These are phyloP conservation scores for Laetiporus sulphureus DNA, from an alignment of 1,284 basidiomycete genomes.

Conservation along the genomic window DNA sequence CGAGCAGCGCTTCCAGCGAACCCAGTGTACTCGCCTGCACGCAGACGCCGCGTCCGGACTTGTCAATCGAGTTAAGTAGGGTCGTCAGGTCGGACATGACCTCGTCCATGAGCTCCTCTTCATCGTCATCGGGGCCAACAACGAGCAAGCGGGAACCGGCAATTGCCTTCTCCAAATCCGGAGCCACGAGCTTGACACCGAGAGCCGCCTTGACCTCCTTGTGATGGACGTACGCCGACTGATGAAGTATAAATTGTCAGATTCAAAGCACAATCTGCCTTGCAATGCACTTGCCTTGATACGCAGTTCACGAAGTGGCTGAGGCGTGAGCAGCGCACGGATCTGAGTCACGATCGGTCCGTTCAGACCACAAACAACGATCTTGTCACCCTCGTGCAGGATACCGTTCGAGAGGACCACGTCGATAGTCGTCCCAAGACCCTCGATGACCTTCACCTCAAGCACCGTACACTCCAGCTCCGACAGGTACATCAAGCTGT, in stretches of 20 bases:
- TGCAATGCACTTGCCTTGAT: conserved; percentile 64
- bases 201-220: conserved; percentile 97
- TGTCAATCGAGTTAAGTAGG: conserved; percentile 88
- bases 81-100: conserved; percentile 96
- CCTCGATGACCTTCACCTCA: conserved; percentile 99
- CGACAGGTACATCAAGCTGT: conserved; percentile 96
- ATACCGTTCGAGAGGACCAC: conserved; percentile 96
- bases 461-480: conserved; percentile 99
- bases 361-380: conserved; percentile 96
- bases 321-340: conserved; percentile 91
- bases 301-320: conserved; percentile 93
- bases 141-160: conserved; percentile 94
- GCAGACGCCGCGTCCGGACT: conserved; percentile 92
- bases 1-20: conserved; percentile 93
- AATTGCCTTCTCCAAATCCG: conserved; percentile 98
- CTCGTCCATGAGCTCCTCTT: conserved; percentile 91
- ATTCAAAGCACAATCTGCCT: neutral
- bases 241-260: neutral
- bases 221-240: conserved; percentile 97
- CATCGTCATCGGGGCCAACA: conserved; percentile 90
- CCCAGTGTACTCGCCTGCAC: conserved; percentile 98
- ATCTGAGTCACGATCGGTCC: conserved; percentile 97
- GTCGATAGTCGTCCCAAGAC: conserved; percentile 97
- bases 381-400: conserved; percentile 88
- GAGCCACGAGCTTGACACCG: conserved; percentile 94